Evolutionary conservation across 805 yeast species (phyloP), one percentile per base, ranked within the genome.

Genomic region (Hanseniaspora mollemarum): DNA sequence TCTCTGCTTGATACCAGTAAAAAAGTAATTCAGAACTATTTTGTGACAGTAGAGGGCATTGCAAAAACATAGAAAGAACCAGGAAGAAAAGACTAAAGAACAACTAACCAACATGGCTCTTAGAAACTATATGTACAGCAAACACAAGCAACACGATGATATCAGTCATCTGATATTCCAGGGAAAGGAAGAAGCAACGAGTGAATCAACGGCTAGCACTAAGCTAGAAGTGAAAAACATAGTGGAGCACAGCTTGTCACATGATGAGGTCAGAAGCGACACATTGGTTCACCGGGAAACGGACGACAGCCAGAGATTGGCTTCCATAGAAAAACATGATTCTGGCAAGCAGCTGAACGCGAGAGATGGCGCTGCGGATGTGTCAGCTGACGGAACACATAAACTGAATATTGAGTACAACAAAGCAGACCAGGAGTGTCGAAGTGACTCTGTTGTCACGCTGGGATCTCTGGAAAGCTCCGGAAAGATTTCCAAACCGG

Each of bases 121-220:
- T 9, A 42, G 54, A 35, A 51, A 51, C 19, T 51, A 51, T 25
- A 43, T 51, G 46, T 51, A 51, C 32, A 51, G 54, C 36, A 51
- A 51, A 39, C 54, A 51, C 40, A 45, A 45, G 19, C 28, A 42
- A 9, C 18, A 35, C 15, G 49, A 45, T 19, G 35, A 41, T 13
- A 51, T 36, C 13, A 51, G 37, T 28, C 41, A 41, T n/a, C 13
- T 51, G 42, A 51, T 51, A 12, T 46, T 25, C 12, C 43, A 38
- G 2, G 16, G 26, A 2, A 39, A 13, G 6, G 32, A 16, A n/a
- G 10, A 24, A 16, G 26, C 10, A 16, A 26, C 4, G 7, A 25
- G 15, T 24, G 21, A 25, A 25, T 3, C 15, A 38, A 29, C 9
- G n/a, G 16, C 5, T 12, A 7, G 24, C 7, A 19, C 16, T 35